A percentile compares a stretch with the other conserved stretches of the same genome.
These are phyloP conservation scores for Geotrichum histeridarum DNA, from an alignment of 1,139 yeast genomes.

Conservation along the genomic window DNA sequence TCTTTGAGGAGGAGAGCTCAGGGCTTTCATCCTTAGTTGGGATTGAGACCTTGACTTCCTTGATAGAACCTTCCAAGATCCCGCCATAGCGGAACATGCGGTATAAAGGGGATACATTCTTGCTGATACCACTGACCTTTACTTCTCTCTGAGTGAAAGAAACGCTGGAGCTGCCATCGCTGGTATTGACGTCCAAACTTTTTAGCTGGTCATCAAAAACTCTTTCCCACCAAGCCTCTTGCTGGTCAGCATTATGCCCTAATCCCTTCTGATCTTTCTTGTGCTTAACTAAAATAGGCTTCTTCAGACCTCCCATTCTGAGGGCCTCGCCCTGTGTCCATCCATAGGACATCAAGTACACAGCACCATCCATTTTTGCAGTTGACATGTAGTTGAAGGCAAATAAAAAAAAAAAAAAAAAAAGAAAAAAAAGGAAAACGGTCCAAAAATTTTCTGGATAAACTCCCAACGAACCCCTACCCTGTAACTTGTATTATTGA, in stretches of 20 bases:
- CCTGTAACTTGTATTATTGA: background rate
- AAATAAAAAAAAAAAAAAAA: background rate
- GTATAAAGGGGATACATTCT: conserved; percentile 44
- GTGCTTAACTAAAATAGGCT: conserved; percentile 84
- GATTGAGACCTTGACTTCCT: conserved; percentile 30
- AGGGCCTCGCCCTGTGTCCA: conserved; percentile 92
- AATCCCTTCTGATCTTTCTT: conserved; percentile 87
- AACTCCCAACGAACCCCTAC: conserved; percentile 1
- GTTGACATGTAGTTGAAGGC: background rate
- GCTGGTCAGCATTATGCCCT: conserved; percentile 63
- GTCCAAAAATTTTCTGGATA: conserved; percentile 1
- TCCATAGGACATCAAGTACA: conserved; percentile 71
- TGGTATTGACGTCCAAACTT: conserved; percentile 56
- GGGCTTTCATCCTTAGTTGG: conserved; percentile 24
- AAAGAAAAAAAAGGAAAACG: background rate
- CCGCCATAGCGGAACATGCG: conserved; percentile 79
- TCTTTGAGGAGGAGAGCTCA: conserved; percentile 20
- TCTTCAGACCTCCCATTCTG: conserved; percentile 69
- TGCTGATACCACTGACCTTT: conserved; percentile 34
- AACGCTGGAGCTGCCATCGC: conserved; percentile 31
- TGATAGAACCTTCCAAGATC: conserved; percentile 71
- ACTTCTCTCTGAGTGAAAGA: conserved; percentile 37
- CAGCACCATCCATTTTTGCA: conserved; percentile 61
- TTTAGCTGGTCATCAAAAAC: conserved; percentile 90
- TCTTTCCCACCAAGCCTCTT: conserved; percentile 96